phyloP scores from a whole-genome alignment of 1,284 basidiomycete species.

The Apiotrichum veenhuisii region DNA sequence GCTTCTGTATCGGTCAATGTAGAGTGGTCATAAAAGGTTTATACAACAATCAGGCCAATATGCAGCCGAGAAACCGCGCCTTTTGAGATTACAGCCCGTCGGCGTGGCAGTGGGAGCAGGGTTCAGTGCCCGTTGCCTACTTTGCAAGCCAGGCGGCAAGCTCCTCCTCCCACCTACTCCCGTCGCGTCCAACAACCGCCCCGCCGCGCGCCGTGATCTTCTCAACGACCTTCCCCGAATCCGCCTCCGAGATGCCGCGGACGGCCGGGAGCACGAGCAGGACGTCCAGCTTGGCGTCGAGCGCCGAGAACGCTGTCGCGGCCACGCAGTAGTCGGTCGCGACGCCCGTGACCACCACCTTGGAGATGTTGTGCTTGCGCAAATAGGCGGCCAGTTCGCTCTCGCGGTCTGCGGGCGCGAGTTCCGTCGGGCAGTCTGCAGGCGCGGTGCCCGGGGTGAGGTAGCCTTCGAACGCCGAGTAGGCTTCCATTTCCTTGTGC shows the following conservation, averaged over 20 bases:
- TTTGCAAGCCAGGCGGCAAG: constrained; percentile 4
- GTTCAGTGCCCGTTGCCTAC: too few species aligned
- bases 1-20: too few species aligned
- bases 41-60: too few species aligned
- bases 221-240: constrained; percentile 9
- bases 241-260: constrained; percentile 21
- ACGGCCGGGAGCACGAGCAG: constrained; percentile 26
- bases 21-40: too few species aligned
- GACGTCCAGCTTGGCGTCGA: constrained; percentile 26
- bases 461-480: constrained; percentile 54
- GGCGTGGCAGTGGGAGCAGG: too few species aligned
- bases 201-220: constrained; percentile 13
- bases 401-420: constrained; percentile 28
- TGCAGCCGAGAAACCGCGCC: too few species aligned
- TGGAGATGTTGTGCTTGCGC: constrained; percentile 45
- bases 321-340: constrained; percentile 60
- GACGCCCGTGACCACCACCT: constrained; percentile 58
- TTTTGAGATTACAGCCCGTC: too few species aligned
- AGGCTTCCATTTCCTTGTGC: constrained; percentile 55
- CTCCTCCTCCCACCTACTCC: constrained; percentile 7
- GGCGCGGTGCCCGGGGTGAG: constrained; percentile 24
- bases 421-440: constrained; percentile 18
- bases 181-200: constrained; percentile 7
- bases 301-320: constrained; percentile 28
- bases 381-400: constrained; percentile 48